Evolutionary conservation across 139 green algal species (phyloP).

Genomic region (Chlorella sorokiniana): DNA sequence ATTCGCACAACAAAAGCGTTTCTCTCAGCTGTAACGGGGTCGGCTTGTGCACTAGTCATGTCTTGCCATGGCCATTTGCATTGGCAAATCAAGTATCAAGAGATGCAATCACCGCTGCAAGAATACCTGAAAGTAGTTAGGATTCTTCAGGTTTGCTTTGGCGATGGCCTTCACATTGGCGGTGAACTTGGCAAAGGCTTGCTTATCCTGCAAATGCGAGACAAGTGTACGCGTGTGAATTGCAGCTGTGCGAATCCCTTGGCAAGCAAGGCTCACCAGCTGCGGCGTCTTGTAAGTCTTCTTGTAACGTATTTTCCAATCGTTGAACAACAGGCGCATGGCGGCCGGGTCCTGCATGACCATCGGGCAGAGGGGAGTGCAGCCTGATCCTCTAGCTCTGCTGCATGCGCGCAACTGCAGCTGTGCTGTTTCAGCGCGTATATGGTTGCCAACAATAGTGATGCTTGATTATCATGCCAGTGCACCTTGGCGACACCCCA

Average conservation of each 20-base stretch:
- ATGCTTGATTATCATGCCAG: background rate
- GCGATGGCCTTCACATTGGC: background rate
- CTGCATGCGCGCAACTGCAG: background rate
- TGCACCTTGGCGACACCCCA: background rate
- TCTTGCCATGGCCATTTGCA: too few species aligned
- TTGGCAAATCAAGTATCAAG: background rate
- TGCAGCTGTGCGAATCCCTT: background rate
- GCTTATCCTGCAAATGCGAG: background rate
- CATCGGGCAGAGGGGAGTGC: background rate
- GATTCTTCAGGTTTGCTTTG: background rate
- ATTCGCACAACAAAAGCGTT: too few species aligned
- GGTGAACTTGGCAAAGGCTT: background rate
- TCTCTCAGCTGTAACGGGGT: too few species aligned
- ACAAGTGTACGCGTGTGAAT: background rate
- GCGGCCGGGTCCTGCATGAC: slow-evolving; percentile 4
- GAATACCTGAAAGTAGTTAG: background rate
- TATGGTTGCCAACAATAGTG: background rate
- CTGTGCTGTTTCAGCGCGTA: background rate
- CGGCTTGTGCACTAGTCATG: too few species aligned
- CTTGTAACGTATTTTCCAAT: background rate
- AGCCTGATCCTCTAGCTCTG: too few species aligned
- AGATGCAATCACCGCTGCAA: background rate
- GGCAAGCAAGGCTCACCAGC: background rate
- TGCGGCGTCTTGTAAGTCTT: background rate
- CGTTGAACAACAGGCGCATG: slow-evolving; percentile 8